These are phyloP conservation scores for Cutaneotrichosporon mucoides DNA, from an alignment of 1,284 basidiomycete species.

Conservation along the genomic window DNA sequence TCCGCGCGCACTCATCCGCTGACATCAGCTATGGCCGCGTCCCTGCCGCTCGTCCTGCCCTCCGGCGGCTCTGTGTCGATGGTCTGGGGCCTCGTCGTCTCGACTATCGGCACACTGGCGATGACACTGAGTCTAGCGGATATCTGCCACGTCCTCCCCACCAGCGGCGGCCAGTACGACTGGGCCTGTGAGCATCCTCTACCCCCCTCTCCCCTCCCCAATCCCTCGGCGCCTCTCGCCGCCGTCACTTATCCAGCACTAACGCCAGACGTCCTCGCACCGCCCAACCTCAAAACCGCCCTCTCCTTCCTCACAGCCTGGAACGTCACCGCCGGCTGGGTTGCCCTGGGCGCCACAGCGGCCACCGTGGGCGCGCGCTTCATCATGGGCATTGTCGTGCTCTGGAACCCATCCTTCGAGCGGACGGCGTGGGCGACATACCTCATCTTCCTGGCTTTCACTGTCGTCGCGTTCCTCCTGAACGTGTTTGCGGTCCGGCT, in stretches of 20 bases:
- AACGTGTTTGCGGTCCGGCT: constrained; percentile 11
- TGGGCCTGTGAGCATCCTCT: constrained; percentile 17
- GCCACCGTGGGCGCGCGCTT: constrained; percentile 13
- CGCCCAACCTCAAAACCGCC: not conserved
- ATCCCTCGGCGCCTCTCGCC: not conserved
- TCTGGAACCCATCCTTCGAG: not conserved
- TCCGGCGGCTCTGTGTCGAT: constrained; percentile 40
- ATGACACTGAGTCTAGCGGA: constrained; percentile 21
- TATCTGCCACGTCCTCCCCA: constrained; percentile 16
- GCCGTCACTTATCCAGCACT: not conserved
- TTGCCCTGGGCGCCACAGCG: constrained; percentile 40
- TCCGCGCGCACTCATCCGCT: no score
- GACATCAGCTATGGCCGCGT: constrained; percentile 4
- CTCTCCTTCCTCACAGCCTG: constrained; percentile 5
- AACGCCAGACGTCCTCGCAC: constrained; percentile 16
- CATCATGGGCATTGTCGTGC: constrained; percentile 26
- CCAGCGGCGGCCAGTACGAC: constrained; percentile 43
- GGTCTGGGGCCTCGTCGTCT: constrained; percentile 41
- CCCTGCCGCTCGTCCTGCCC: constrained; percentile 22
- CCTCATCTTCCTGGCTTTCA: constrained; percentile 8
- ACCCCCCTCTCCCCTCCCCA: no score
- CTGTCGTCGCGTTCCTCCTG: constrained; percentile 3
- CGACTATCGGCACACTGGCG: constrained; percentile 26
- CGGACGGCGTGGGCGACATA: constrained; percentile 1
- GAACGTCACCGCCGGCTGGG: constrained; percentile 36